Evolutionary conservation across 805 yeast species (phyloP).

Genomic region (Barnettozyma sucrosica): DNA sequence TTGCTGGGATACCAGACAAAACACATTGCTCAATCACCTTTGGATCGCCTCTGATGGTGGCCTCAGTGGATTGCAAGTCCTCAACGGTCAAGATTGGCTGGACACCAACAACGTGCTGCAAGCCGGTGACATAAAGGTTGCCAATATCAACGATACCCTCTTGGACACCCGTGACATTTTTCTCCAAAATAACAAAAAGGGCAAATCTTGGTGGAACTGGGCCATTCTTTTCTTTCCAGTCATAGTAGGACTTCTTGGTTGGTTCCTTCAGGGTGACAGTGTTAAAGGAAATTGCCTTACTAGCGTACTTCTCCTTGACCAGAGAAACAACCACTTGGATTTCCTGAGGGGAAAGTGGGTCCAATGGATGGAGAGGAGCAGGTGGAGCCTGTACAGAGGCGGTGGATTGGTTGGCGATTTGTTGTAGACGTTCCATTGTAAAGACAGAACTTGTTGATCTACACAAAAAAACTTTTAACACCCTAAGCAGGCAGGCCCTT

Average conservation of each 20-base stretch:
- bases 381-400: slow-evolving; percentile 50
- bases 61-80: slow-evolving; percentile 60
- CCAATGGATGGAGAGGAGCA: slow-evolving; percentile 59
- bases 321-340: slow-evolving; percentile 51
- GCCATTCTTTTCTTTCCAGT: slow-evolving; percentile 58
- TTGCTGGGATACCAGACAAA: slow-evolving; percentile 59
- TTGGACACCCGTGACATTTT: slow-evolving; percentile 54
- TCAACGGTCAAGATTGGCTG: slow-evolving; percentile 73
- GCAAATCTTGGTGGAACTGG: slow-evolving; percentile 66
- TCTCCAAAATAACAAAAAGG: slow-evolving; percentile 55
- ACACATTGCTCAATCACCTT: slow-evolving; percentile 67
- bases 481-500: background rate
- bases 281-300: slow-evolving; percentile 49
- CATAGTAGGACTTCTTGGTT: slow-evolving; percentile 52
- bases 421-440: slow-evolving; percentile 58
- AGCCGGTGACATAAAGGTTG: slow-evolving; percentile 39
- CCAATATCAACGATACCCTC: slow-evolving; percentile 66
- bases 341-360: slow-evolving; percentile 62
- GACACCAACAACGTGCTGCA: slow-evolving; percentile 48
- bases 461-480: background rate
- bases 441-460: background rate
- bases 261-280: slow-evolving; percentile 71
- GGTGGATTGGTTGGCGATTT: slow-evolving; percentile 56
- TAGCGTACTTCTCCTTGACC: slow-evolving; percentile 43
- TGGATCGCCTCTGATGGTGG: slow-evolving; percentile 62